Base-by-base conservation (phyloP, 768 basidiomycete species). In the Mrakia frigida region DNA sequence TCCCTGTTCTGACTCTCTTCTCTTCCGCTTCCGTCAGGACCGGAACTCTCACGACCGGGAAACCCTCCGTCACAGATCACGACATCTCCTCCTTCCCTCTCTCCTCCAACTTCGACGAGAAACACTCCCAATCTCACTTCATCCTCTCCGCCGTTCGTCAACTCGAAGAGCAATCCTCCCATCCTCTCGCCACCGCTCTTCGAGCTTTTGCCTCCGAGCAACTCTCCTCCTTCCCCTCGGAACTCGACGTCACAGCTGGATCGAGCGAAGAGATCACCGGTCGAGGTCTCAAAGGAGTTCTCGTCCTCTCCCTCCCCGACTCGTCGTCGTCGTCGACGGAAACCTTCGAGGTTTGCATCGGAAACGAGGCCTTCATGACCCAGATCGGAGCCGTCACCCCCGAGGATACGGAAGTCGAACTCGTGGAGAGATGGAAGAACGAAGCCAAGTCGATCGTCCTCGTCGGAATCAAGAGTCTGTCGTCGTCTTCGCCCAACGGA, bases 371-470 rank as follows among this genome's bases (percentile, higher is more conserved):
- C 0, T 90, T 90, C 87, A 86, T 91, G 84, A 78, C 78, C 59
- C 87, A 88, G 52, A 85, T 89, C 74, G 86, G 84, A 0, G 82
- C 82, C 23, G 11, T 18, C 31, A 33, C 56, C 28, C 10, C 61
- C 23, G 28, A n/a, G 53, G 43, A 37, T 31, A 68, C 39, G 1
- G 65, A 68, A 16, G 65, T n/a, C 16, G 18, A 31, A 6, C n/a
- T n/a, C 23, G 28, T 83, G 10, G 52, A 79, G 18, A 70, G 53
- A n/a, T 90, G 90, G 90, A 88, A 89, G 77, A 79, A 82, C 10
- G 86, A 89, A 78, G 91, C 88, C 23, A 90, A 92, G 82, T 92
- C 91, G 59, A 86, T 92, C 31, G 86, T 89, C 41, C 84, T 92
- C 7, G 84, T 92, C 6, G 90, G 90, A 5, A 80, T 75, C 63